phyloP scores from a whole-genome alignment of 176 grass and related monocot species.

The Ensete ventricosum region DNA sequence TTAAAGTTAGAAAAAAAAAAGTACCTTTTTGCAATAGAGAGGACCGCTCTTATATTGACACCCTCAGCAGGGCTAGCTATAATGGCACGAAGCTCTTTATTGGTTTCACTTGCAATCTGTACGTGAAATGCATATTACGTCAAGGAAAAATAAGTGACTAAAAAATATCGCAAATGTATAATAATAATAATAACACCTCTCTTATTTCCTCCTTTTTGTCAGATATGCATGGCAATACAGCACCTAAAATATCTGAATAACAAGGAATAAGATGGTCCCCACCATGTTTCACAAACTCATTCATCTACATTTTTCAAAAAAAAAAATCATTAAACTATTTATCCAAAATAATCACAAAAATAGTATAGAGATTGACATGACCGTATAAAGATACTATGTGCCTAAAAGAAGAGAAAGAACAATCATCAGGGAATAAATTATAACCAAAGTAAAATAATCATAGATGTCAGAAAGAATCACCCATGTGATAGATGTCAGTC shows the following conservation, averaged over 20 bases:
- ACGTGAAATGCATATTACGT: background rate
- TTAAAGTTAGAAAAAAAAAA: background rate
- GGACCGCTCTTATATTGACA: conserved; percentile 74
- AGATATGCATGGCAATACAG: conserved; percentile 86
- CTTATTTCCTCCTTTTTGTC: conserved; percentile 87
- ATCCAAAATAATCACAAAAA: background rate
- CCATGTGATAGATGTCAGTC: conserved; percentile 92
- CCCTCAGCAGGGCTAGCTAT: conserved; percentile 62
- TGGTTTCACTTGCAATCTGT: conserved; percentile 96
- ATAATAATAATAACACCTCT: conserved; percentile 46
- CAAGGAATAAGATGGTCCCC: conserved; percentile 84
- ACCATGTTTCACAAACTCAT: conserved; percentile 94
- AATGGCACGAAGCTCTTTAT: conserved; percentile 80
- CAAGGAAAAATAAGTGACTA: background rate
- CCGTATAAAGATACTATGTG: too few relatives aligned
- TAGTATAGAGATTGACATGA: background rate
- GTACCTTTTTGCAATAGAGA: conserved; percentile 67
- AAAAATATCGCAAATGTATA: background rate
- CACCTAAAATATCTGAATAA: conserved; percentile 88
- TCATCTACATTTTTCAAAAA: conserved; percentile 43
- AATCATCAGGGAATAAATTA: too few relatives aligned
- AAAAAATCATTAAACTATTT: background rate
- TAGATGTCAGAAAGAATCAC: background rate
- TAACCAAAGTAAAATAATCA: too few relatives aligned
- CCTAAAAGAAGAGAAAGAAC: too few relatives aligned